Base-by-base conservation (phyloP, 768 basidiomycete genomes). In the Tricholoma bakamatsutake region DNA sequence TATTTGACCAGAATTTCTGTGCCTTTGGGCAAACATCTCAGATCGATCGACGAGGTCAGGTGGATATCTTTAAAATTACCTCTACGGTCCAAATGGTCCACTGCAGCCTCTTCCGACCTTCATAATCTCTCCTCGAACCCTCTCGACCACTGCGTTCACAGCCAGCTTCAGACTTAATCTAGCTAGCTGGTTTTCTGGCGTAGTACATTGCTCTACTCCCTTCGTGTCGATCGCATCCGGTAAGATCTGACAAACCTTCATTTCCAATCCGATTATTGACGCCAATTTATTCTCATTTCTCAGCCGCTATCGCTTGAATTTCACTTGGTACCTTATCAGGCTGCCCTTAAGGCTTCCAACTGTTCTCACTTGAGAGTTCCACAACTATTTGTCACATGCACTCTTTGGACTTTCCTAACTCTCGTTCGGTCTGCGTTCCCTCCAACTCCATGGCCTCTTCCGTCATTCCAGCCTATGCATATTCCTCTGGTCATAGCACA, bases 401-500 rank as follows among this genome's bases (percentile, higher is more conserved):
- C 28, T 47, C 52, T 28, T 52, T 61, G 52, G 55, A 61, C 55
- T 57, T 30, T 37, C 13, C 37, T 43, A 35, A 59, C 55, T 28
- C 56, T 39, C 45, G 49, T n/a, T 55, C 54, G 33, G 34, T 39
- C n/a, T 51, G 33, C 46, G 56, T 45, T 56, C 52, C 59, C 47
- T 52, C 56, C 42, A 46, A 8, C 55, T 35, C 56, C 56, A 69
- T 69, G 67, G 28, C 64, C 21, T 65, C 67, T 39, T 66, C 66
- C 52, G 52, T 64, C 52, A 75, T 69, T 53, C 71, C 75, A 28
- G 70, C 74, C 54, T 68, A 71, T 51, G 69, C 76, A 28, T 67
- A 72, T 53, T 76, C 77, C 6, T 72, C 73, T 5, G 67, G 67
- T 11, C 75, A 75, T 3, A 67, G 67, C 50, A 71, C 71, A 59